Conservation (phyloP, 106 monocot genomes). For the Dactylorhiza incarnata region DNA sequence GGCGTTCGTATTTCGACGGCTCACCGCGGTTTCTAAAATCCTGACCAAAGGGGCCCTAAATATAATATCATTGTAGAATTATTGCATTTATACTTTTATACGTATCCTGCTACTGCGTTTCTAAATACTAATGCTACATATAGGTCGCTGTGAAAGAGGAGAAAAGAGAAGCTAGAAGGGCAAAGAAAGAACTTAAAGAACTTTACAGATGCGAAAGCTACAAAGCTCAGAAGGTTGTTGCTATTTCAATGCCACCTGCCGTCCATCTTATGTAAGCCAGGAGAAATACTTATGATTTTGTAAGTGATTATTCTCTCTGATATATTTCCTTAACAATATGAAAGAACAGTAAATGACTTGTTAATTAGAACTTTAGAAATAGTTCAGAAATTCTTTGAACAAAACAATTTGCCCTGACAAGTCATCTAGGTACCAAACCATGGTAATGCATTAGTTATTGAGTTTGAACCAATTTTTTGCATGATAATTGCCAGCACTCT, state of each 20-base stretch:
- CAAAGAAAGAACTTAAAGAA: conserved; percentile 78
- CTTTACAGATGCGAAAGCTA: conserved; percentile 77
- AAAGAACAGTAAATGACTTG: neutral
- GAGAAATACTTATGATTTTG: neutral
- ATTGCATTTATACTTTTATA: neutral
- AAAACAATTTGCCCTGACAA: no score
- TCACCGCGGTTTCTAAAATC: neutral
- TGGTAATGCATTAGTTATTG: no score
- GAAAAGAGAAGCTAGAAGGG: conserved; percentile 68
- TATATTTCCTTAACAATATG: neutral
- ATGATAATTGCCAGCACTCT: no score
- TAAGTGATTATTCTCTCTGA: neutral
- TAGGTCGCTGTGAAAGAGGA: conserved; percentile 80
- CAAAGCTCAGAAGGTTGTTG: conserved; percentile 72
- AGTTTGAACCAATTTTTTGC: no score
- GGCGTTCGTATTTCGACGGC: neutral
- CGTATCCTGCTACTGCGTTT: neutral
- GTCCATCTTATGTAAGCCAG: conserved; percentile 64
- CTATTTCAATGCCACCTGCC: conserved; percentile 76
- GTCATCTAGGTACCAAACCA: no score
- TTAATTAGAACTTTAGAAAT: neutral
- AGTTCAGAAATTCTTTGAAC: no score
- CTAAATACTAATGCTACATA: neutral
- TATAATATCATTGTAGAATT: neutral
- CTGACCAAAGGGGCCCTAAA: neutral